Conservation (phyloP, 2,329 filamentous ascomycete species). For the Fusarium liriodendri region DNA sequence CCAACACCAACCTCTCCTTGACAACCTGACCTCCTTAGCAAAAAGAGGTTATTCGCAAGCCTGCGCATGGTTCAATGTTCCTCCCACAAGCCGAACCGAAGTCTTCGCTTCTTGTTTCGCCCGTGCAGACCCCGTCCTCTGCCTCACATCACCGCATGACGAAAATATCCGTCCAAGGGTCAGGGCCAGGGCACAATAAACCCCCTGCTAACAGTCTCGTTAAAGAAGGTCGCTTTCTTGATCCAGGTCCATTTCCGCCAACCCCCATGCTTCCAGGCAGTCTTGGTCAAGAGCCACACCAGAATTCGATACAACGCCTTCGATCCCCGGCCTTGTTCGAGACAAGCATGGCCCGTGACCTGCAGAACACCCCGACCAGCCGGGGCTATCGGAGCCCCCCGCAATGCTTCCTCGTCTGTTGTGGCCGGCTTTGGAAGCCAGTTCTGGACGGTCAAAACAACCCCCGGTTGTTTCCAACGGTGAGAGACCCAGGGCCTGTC, state of each 20-base stretch:
- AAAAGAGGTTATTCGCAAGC: conserved; percentile 19
- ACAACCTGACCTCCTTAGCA: background rate
- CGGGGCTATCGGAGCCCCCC: conserved; percentile 27
- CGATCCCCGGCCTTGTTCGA: conserved; percentile 34
- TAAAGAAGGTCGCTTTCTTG: conserved; percentile 28
- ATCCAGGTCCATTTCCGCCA: conserved; percentile 18
- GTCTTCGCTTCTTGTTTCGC: conserved; percentile 26
- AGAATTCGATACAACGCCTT: conserved; percentile 37
- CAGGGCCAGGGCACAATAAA: conserved; percentile 4
- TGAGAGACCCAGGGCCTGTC: conserved; percentile 4
- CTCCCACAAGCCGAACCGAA: conserved; percentile 13
- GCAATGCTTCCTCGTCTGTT: conserved; percentile 29
- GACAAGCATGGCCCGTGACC: conserved; percentile 36
- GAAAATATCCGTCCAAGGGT: conserved; percentile 2
- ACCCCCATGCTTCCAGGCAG: conserved; percentile 5
- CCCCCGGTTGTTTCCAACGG: conserved; percentile 29
- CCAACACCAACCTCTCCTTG: background rate
- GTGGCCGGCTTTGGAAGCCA: conserved; percentile 32
- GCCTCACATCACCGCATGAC: conserved; percentile 3
- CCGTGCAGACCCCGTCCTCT: conserved; percentile 10
- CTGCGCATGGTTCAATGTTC: background rate
- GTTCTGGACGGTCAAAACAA: conserved; percentile 38
- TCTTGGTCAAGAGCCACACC: conserved; percentile 37
- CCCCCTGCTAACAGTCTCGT: conserved; percentile 19
- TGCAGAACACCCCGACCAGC: conserved; percentile 33